Conservation (phyloP, 441 rosid species). For the Populus hybrid region DNA sequence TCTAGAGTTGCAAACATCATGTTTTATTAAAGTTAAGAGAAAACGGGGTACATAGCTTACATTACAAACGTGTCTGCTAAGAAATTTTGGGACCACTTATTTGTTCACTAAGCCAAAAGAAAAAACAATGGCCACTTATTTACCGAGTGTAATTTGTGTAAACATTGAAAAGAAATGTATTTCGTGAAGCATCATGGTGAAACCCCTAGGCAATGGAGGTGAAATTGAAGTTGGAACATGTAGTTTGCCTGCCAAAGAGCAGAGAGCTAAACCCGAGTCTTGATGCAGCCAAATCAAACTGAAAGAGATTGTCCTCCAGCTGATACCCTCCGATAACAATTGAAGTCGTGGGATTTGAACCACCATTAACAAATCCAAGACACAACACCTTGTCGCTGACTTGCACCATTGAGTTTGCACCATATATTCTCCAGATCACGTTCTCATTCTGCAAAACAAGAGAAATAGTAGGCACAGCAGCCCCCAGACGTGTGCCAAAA, state of each 20-base stretch:
- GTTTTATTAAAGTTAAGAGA: not conserved
- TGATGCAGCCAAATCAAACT: slow-evolving; percentile 60
- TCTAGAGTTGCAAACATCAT: not conserved
- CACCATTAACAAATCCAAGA: slow-evolving; percentile 68
- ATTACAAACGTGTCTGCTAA: not conserved
- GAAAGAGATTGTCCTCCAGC: slow-evolving; percentile 52
- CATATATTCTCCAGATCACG: slow-evolving; percentile 55
- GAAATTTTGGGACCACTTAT: not conserved
- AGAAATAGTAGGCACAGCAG: slow-evolving; percentile 51
- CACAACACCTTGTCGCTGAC: slow-evolving; percentile 51
- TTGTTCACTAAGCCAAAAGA: not conserved
- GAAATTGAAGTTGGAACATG: slow-evolving; percentile 76
- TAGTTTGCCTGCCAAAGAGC: slow-evolving; percentile 45
- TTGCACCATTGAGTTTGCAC: slow-evolving; percentile 69
- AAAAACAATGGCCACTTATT: not conserved
- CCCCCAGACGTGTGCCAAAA: slow-evolving; percentile 51
- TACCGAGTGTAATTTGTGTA: not conserved
- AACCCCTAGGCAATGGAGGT: slow-evolving; percentile 40
- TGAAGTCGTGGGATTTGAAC: slow-evolving; percentile 48
- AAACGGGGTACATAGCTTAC: not conserved
- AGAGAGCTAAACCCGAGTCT: slow-evolving; percentile 67
- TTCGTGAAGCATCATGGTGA: not conserved
- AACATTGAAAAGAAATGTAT: not conserved
- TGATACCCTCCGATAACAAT: slow-evolving; percentile 73
- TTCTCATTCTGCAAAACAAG: slow-evolving; percentile 51